These are phyloP conservation scores for Beauveria sp. DNA, from an alignment of 2,329 filamentous ascomycete genomes.

Conservation along the genomic window DNA sequence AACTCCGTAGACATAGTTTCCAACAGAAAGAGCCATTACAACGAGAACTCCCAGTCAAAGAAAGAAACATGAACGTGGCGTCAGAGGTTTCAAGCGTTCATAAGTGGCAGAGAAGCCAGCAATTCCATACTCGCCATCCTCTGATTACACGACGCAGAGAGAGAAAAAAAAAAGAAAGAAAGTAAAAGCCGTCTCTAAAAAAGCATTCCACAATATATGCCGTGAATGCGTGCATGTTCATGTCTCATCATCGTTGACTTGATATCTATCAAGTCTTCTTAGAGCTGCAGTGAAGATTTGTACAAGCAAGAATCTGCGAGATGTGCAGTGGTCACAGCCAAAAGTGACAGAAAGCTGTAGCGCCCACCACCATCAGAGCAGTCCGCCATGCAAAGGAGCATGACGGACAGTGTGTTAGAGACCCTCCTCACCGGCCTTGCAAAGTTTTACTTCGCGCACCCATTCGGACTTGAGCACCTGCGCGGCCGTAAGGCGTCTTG, in stretches of 20 bases:
- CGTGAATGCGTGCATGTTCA: constrained; percentile 6
- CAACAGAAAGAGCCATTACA: constrained; percentile 15
- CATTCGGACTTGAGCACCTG: constrained; percentile 98
- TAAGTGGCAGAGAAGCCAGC: not conserved
- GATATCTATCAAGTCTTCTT: constrained; percentile 7
- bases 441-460: constrained; percentile 95
- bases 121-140: not conserved
- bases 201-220: constrained; percentile 11
- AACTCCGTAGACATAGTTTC: constrained; percentile 8
- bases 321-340: constrained; percentile 13
- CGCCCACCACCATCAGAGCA: constrained; percentile 17
- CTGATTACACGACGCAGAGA: not conserved
- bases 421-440: constrained; percentile 93
- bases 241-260: constrained; percentile 13
- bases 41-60: not conserved
- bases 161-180: constrained; percentile 1
- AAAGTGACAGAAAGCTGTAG: not conserved
- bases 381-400: constrained; percentile 22
- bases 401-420: constrained; percentile 46
- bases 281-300: constrained; percentile 2
- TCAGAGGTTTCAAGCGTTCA: not conserved
- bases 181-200: constrained; percentile 13
- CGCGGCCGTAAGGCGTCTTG: constrained; percentile 85
- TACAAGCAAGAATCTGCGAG: constrained; percentile 19
- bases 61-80: constrained; percentile 8